Evolutionary conservation across 257 asterid genomes (phyloP).

Genomic region (Plectranthus barbatus): DNA sequence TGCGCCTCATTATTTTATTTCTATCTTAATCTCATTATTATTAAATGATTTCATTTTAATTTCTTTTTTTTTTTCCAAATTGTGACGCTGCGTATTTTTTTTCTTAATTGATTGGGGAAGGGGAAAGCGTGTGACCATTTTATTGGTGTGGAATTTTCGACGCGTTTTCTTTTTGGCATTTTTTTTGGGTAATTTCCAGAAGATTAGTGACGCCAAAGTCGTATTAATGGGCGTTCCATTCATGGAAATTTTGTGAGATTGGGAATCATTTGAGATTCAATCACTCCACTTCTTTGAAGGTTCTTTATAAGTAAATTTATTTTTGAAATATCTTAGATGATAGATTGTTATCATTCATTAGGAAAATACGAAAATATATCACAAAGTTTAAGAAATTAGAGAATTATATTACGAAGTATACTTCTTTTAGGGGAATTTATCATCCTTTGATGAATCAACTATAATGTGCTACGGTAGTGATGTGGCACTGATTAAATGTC

Average conservation of each 20-base stretch:
- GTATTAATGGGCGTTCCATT: not conserved
- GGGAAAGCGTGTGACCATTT: conserved; percentile 14
- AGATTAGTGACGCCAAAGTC: not conserved
- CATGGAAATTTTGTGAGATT: not conserved
- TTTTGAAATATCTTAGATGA: no score
- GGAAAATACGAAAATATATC: no score
- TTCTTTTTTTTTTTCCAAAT: not conserved
- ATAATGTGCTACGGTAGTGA: no score
- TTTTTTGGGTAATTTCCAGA: conserved; percentile 1
- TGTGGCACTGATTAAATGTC: no score
- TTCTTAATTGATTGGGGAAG: conserved; percentile 7
- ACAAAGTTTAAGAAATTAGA: no score
- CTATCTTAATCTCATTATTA: no score
- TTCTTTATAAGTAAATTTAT: no score
- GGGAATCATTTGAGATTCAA: not conserved
- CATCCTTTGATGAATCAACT: no score
- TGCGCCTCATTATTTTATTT: not conserved
- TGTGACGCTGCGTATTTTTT: conserved; percentile 3
- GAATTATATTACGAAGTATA: no score
- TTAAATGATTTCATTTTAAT: no score
- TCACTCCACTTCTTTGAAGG: not conserved
- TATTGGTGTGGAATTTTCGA: conserved; percentile 5
- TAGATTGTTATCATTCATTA: no score
- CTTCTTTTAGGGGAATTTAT: no score
- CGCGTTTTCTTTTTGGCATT: conserved; percentile 13